Percentiles rank a stretch among this genome's conserved stretches.
Conservation (phyloP, 179 eudicot genomes). For the Beta lomatogona region DNA sequence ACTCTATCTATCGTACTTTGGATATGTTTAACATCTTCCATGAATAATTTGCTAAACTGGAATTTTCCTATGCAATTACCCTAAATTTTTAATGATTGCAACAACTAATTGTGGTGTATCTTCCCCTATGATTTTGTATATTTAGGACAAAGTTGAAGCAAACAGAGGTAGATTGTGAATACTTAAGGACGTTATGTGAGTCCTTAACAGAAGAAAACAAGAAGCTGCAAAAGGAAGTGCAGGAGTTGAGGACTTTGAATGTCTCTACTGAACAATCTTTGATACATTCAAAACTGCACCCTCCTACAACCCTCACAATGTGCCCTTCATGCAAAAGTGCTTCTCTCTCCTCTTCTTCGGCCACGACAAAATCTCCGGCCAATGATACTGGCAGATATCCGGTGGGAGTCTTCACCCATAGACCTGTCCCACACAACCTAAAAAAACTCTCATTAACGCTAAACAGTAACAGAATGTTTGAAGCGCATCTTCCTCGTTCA, state of each 20-base stretch:
- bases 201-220: constrained; percentile 57
- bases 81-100: background rate
- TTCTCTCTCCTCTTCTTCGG: constrained; percentile 35
- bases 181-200: constrained; percentile 56
- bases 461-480: constrained; percentile 14
- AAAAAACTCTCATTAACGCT: constrained; percentile 29
- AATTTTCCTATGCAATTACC: no score
- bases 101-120: background rate
- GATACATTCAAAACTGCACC: constrained; percentile 41
- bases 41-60: no score
- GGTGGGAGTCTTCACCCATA: constrained; percentile 13
- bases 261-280: constrained; percentile 32
- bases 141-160: constrained; percentile 76
- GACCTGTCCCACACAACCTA: constrained; percentile 23
- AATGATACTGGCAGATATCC: background rate
- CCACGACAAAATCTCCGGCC: constrained; percentile 18
- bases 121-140: background rate
- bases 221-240: constrained; percentile 55
- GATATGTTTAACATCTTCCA: no score
- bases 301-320: constrained; percentile 48
- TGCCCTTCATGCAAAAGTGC: constrained; percentile 67
- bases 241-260: constrained; percentile 53
- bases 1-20: no score
- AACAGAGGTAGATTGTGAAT: constrained; percentile 66
- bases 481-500: constrained; percentile 19